These are phyloP conservation scores for Ampelocalamus luodianensis DNA, from an alignment of 176 grass and related monocot species.

Conservation along the genomic window DNA sequence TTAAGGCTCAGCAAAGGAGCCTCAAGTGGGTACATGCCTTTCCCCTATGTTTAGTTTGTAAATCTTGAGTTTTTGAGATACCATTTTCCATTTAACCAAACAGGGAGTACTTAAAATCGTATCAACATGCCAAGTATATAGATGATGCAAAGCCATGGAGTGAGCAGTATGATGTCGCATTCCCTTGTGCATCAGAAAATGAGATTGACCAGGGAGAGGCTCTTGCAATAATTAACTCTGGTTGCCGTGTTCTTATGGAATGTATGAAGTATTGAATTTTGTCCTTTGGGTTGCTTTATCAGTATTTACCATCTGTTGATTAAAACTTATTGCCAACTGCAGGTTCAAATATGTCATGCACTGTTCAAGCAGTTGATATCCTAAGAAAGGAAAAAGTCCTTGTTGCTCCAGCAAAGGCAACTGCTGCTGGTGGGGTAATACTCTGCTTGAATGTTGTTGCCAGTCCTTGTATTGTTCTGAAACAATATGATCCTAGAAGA, in stretches of 20 bases:
- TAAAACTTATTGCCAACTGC: slow-evolving; percentile 28
- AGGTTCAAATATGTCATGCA: slow-evolving; percentile 98
- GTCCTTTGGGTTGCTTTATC: slow-evolving; percentile 9
- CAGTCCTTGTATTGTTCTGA: slow-evolving; percentile 29
- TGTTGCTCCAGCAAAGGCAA: slow-evolving; percentile 94
- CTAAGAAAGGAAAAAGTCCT: slow-evolving; percentile 86
- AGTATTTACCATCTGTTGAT: slow-evolving; percentile 34
- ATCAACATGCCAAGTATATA: slow-evolving; percentile 80
- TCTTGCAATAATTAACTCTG: slow-evolving; percentile 78
- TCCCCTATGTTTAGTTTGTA: slow-evolving; percentile 38
- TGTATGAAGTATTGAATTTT: slow-evolving; percentile 59
- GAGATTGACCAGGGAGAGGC: slow-evolving; percentile 89
- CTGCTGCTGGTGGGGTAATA: slow-evolving; percentile 98
- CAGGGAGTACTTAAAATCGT: slow-evolving; percentile 97
- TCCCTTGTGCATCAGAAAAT: slow-evolving; percentile 97
- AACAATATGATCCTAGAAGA: slow-evolving; percentile 23
- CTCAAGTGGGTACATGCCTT: slow-evolving; percentile 72
- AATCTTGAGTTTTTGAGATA: slow-evolving; percentile 45
- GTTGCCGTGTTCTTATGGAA: slow-evolving; percentile 86
- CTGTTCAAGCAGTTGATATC: slow-evolving; percentile 85
- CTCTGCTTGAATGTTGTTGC: slow-evolving; percentile 34
- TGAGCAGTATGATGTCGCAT: slow-evolving; percentile 87
- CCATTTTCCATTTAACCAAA: slow-evolving; percentile 48
- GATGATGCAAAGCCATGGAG: slow-evolving; percentile 90
- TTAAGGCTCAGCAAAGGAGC: slow-evolving; percentile 90